Base-by-base conservation (phyloP, 306 rosid genomes). In the Cucumis hystrix region DNA sequence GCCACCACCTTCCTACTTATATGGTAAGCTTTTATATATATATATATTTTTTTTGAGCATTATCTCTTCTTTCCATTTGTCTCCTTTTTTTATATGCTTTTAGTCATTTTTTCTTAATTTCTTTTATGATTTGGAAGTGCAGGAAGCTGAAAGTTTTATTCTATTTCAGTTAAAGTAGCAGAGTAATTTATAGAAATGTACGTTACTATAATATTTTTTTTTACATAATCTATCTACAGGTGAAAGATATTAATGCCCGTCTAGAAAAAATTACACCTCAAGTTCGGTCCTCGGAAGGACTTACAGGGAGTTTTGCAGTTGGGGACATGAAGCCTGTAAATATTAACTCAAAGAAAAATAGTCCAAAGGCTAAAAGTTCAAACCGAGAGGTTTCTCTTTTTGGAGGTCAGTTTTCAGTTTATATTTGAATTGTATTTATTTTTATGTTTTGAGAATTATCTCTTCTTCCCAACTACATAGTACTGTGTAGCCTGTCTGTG, bases 181-280 rank as follows among this genome's bases (percentile, higher is more conserved):
- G 6, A 35, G 25, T 1, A 45, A 33, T 47, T 13, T 51, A 54
- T 20, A 16, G 28, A 78, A 66, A 52, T 33, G 37, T 23, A 35
- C 18, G 59, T 54, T 21, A n/a, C 51, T 66, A 7, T 41, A 52
- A 33, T 58, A 3, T 64, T 65, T 17, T 65, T 17, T 12, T 12
- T 33, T 30, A 52, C 54, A 18, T 28, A 28, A 58, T 78, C 56
- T 28, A 72, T 68, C 80, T 88, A 82, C 85, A 96, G 99, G 89
- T 92, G 83, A 96, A 96, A 83, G 89, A 87, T 90, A 96, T 96
- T 78, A 96, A 96, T 85, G 97, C 99, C 43, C 89, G 97, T 82
- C 82, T 96, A 30, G 99, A 96, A 89, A 96, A 93, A 79, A 88
- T 92, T 86, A 89, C 91, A 74, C 97, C 98, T 43, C 92, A 92